Evolutionary conservation across 441 rosid species (phyloP).

Genomic region (Populus hybrid): DNA sequence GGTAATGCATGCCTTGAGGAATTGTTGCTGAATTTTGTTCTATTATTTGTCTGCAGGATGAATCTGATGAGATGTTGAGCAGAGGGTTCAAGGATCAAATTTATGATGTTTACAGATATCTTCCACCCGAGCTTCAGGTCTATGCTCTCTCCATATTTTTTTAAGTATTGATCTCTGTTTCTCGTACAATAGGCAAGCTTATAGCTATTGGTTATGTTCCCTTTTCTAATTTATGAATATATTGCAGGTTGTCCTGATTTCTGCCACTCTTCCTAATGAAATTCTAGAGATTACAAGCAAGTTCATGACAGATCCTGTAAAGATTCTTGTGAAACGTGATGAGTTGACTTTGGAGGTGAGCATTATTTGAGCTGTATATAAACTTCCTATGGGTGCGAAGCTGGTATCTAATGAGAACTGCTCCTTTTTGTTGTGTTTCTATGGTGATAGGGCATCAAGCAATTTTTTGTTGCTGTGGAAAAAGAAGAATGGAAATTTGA

Average conservation of each 20-base stretch:
- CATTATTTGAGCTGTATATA: constrained; percentile 52
- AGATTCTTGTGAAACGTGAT: constrained; percentile 98
- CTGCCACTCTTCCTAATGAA: constrained; percentile 98
- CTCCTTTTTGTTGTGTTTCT: constrained; percentile 16
- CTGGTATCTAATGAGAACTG: constrained; percentile 30
- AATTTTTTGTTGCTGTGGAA: constrained; percentile 93
- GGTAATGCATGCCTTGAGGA: not conserved
- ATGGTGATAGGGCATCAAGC: constrained; percentile 74
- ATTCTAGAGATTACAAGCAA: constrained; percentile 92
- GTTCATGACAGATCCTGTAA: constrained; percentile 97
- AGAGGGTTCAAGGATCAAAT: constrained; percentile 99
- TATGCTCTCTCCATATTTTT: not conserved
- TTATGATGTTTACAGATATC: constrained; percentile 91
- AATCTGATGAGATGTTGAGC: constrained; percentile 98
- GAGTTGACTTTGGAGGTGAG: constrained; percentile 91
- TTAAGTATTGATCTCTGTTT: not conserved
- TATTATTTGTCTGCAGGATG: constrained; percentile 29
- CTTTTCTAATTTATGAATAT: not conserved
- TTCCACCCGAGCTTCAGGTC: constrained; percentile 93
- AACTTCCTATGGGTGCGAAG: constrained; percentile 61
- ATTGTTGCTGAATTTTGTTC: not conserved
- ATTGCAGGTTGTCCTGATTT: constrained; percentile 52
- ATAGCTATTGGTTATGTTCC: not conserved
- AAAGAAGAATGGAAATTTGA: constrained; percentile 99
- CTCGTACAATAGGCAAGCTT: not conserved